These are phyloP conservation scores for Neofusicoccum laricinum DNA, from an alignment of 2,329 filamentous ascomycete species.

Conservation along the genomic window DNA sequence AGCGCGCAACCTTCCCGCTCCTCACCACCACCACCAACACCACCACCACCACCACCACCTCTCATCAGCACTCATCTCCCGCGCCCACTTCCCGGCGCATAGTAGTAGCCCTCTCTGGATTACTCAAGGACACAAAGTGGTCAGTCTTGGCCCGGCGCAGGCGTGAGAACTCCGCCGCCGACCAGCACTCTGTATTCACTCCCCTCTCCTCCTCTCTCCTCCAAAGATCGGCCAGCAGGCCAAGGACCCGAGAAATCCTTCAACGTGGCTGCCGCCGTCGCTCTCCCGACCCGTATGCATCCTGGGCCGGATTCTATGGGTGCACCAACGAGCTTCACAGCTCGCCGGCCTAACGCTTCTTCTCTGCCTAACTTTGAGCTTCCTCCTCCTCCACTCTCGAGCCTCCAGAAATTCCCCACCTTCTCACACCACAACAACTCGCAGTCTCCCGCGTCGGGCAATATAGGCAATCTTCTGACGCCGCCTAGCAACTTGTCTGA, in stretches of 20 bases:
- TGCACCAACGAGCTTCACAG: conserved; percentile 64
- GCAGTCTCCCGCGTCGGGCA: conserved; percentile 45
- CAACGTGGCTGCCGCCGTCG: conserved; percentile 63
- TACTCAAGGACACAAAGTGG: conserved; percentile 45
- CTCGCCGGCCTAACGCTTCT: conserved; percentile 67
- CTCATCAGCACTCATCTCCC: background rate
- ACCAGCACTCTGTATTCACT: conserved; percentile 39
- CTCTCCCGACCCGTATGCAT: conserved; percentile 61
- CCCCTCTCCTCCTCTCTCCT: conserved; percentile 34
- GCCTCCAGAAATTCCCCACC: conserved; percentile 36
- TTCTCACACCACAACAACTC: conserved; percentile 39
- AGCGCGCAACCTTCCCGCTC: background rate
- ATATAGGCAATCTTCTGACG: conserved; percentile 58
- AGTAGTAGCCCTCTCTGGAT: conserved; percentile 47
- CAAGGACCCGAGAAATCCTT: conserved; percentile 45
- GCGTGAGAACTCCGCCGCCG: conserved; percentile 35
- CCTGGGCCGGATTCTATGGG: conserved; percentile 59
- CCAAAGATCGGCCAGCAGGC: conserved; percentile 39
- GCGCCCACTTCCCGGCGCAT: conserved; percentile 8
- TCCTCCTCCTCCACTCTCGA: conserved; percentile 59
- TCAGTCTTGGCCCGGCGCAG: conserved; percentile 47
- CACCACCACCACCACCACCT: background rate
- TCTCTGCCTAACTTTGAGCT: conserved; percentile 69
- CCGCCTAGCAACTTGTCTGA: conserved; percentile 58
- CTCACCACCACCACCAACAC: background rate